Evolutionary conservation across 495 filamentous ascomycete species (phyloP), one percentile per base, ranked within the genome.

Genomic region (Chaetomidium leptoderma): DNA sequence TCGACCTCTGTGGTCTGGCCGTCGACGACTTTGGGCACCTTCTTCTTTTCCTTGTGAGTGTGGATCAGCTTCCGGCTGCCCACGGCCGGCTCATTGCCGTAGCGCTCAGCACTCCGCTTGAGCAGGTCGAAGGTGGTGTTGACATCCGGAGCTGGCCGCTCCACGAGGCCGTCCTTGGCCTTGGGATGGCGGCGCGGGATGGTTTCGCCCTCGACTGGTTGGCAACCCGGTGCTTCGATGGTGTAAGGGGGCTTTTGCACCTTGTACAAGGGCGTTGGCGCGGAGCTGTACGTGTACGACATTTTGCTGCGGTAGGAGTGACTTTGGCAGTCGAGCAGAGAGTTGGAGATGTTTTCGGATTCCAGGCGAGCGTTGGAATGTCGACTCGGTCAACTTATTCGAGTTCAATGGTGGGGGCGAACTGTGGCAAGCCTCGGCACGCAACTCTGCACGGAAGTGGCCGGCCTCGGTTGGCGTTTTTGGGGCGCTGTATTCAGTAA

Each of bases 1-100:
- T 86, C 82, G 4, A 84, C 78, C 69, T 83, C 74, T 42, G 69
- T 68, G 66, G 80, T 74, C 69, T 83, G 70, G 55, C 85, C 85
- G 61, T 86, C 82, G 39, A 86, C 71, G n/a, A 81, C 68, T 72
- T 86, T 86, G 70, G 81, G 79, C n/a, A 86, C 71, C 70, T 84
- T 84, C 71, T 85, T 88, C 10, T 67, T 79, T 71, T 87, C 83
- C 59, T 73, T 72, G 63, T 87, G 84, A 7, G 71, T 80, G 62
- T 77, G 67, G 64, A 88, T 68, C 14, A 88, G 72, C 56, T 74
- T 79, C 19, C 85, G 74, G 61, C 73, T 73, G 49, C 82, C 85
- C 54, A 86, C 64, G 42, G 83, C 84, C 40, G 78, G 77, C 60
- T 82, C 78, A 57, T 81, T 76, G 52, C 74, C 78, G 60, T 73